Conservation (phyloP, 2,329 filamentous ascomycete genomes). For the Colletotrichum viniferum region DNA sequence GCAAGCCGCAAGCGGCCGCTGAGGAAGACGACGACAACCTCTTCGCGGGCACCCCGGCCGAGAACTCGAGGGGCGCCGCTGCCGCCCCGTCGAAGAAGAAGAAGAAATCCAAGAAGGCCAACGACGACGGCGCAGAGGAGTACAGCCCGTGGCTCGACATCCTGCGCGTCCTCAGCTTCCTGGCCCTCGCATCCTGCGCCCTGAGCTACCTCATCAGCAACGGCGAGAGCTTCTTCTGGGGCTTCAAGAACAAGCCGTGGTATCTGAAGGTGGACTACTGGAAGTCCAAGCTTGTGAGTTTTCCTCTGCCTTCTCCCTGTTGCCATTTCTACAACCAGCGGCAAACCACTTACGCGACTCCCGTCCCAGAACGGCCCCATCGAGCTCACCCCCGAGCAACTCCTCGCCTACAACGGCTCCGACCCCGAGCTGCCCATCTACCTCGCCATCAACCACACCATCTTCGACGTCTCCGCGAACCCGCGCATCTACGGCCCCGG, state of each 20-base stretch:
- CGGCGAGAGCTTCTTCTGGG: constrained; percentile 74
- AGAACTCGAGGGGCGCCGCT: constrained; percentile 17
- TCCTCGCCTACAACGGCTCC: constrained; percentile 77
- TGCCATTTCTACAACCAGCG: no score
- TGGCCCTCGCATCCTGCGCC: constrained; percentile 68
- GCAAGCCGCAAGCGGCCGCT: constrained; percentile 36
- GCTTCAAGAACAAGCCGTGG: constrained; percentile 62
- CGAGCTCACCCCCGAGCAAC: constrained; percentile 75
- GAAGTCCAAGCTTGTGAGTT: constrained; percentile 64
- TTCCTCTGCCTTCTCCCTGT: neutral
- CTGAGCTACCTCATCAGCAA: constrained; percentile 79
- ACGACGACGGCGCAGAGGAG: constrained; percentile 61
- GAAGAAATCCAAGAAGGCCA: constrained; percentile 28
- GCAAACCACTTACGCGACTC: neutral
- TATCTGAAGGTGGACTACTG: constrained; percentile 64
- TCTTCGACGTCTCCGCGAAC: constrained; percentile 81
- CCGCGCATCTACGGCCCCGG: constrained; percentile 79
- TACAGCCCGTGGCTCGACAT: constrained; percentile 65
- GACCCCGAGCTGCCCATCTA: constrained; percentile 81
- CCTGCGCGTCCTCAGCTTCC: constrained; percentile 70
- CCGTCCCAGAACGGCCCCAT: constrained; percentile 60
- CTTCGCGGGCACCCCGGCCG: constrained; percentile 27
- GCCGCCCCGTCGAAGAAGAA: constrained; percentile 24
- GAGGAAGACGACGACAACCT: constrained; percentile 31
- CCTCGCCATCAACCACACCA: constrained; percentile 85